These are phyloP conservation scores for Gentiana straminea DNA, from an alignment of 257 asterid genomes.

Conservation along the genomic window DNA sequence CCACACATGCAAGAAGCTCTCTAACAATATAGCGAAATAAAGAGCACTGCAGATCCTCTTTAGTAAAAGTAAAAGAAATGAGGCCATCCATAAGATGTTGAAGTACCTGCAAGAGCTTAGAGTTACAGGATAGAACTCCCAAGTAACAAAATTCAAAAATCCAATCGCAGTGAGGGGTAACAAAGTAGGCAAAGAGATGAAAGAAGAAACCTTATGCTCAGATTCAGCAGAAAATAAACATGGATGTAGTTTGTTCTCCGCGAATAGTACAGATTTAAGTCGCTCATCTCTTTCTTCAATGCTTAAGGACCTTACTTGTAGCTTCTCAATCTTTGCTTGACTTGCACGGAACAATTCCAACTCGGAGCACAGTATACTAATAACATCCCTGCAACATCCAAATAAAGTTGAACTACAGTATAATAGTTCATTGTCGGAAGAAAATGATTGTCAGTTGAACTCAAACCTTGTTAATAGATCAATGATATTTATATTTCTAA, in stretches of 20 bases:
- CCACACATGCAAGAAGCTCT: constrained; percentile 93
- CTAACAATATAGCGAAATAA: constrained; percentile 58
- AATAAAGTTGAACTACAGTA: constrained; percentile 12
- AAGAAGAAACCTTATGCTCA: constrained; percentile 76
- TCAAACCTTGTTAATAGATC: constrained; percentile 80
- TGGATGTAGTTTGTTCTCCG: constrained; percentile 88
- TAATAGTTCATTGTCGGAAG: constrained; percentile 12
- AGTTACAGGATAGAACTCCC: constrained; percentile 6
- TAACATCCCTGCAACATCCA: constrained; percentile 52
- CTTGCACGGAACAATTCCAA: constrained; percentile 74
- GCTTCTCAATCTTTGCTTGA: constrained; percentile 53
- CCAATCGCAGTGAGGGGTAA: not conserved
- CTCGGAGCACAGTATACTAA: constrained; percentile 44
- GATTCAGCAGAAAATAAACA: constrained; percentile 89
- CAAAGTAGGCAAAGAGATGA: not conserved
- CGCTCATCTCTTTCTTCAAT: constrained; percentile 59
- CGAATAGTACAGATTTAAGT: constrained; percentile 61
- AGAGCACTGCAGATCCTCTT: constrained; percentile 78
- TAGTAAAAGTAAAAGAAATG: constrained; percentile 59
- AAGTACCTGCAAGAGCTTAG: constrained; percentile 66
- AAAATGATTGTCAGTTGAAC: constrained; percentile 15
- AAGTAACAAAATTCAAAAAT: not conserved
- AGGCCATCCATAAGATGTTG: constrained; percentile 91
- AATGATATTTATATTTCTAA: constrained; percentile 74
- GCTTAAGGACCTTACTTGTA: constrained; percentile 37